A percentile compares a stretch with the other conserved stretches of the same genome.
Conservation (phyloP, 768 basidiomycete genomes). For the Russula foetens region DNA sequence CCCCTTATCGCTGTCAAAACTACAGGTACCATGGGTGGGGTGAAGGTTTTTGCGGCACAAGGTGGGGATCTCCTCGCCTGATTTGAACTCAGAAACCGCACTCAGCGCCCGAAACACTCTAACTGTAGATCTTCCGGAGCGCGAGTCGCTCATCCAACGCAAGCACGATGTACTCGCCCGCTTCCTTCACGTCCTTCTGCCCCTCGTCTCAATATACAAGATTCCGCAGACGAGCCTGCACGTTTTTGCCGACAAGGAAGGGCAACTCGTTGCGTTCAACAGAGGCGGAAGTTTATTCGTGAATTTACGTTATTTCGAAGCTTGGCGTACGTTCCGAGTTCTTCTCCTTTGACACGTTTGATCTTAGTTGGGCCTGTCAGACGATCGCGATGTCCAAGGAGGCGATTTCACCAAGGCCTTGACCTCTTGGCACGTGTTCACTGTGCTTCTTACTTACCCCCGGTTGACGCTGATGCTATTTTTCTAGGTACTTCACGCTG, state of each 20-base stretch:
- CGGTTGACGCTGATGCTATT: background rate
- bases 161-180: constrained; percentile 56
- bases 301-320: constrained; percentile 77
- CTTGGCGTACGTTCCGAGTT: constrained; percentile 67
- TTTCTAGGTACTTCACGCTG: constrained; percentile 73
- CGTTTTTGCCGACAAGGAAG: constrained; percentile 76
- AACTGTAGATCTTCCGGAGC: constrained; percentile 47
- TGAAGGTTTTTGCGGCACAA: background rate
- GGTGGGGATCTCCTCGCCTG: constrained; percentile 1
- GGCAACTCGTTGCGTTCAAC: constrained; percentile 91
- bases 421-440: constrained; percentile 59
- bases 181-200: constrained; percentile 62
- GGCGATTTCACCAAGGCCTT: constrained; percentile 55
- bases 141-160: constrained; percentile 38
- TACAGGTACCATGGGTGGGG: constrained; percentile 3
- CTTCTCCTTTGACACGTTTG: background rate
- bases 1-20: background rate
- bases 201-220: constrained; percentile 62
- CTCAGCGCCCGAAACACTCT: background rate
- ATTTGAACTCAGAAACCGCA: background rate
- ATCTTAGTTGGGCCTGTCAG: constrained; percentile 30
- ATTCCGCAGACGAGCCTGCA: constrained; percentile 70
- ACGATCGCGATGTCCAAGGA: constrained; percentile 55
- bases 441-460: background rate
- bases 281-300: constrained; percentile 80